Percentiles rank a stretch among this genome's conserved stretches.
These are phyloP conservation scores for Lactuca sativa DNA, from an alignment of 129 eudicot genomes.

Conservation along the genomic window DNA sequence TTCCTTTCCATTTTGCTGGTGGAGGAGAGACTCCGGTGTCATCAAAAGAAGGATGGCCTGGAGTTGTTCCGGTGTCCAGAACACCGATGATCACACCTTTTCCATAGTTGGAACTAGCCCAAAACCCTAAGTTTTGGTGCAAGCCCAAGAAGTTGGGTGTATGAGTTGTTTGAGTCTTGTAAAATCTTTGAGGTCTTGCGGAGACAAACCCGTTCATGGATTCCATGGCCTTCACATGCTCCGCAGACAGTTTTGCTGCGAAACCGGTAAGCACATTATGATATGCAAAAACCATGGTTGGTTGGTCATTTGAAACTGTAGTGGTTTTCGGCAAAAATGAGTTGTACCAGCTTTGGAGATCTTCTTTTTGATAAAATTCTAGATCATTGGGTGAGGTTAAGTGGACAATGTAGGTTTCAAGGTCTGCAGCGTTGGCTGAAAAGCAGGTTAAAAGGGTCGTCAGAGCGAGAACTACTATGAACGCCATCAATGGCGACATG, in stretches of 20 bases:
- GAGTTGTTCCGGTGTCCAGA: constrained; percentile 57
- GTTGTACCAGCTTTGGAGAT: constrained; percentile 34
- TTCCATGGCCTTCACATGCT: constrained; percentile 55
- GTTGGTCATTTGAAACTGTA: not conserved
- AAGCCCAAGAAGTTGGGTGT: constrained; percentile 56
- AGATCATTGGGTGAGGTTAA: constrained; percentile 37
- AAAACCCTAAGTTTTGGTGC: constrained; percentile 51
- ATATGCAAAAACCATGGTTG: constrained; percentile 41
- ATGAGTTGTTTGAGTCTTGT: constrained; percentile 49
- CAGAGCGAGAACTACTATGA: constrained; percentile 19
- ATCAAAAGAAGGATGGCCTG: constrained; percentile 60
- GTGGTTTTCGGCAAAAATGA: constrained; percentile 41
- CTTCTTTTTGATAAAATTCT: not conserved
- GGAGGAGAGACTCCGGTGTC: constrained; percentile 66
- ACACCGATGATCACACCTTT: constrained; percentile 64
- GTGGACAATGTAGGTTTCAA: constrained; percentile 57
- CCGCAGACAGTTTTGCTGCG: constrained; percentile 53
- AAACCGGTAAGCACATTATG: constrained; percentile 56
- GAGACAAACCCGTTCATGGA: constrained; percentile 49
- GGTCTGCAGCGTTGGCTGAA: constrained; percentile 20
- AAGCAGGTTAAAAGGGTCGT: constrained; percentile 14
- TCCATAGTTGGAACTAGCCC: constrained; percentile 51
- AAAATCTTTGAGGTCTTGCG: constrained; percentile 42
- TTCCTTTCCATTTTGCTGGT: constrained; percentile 74
- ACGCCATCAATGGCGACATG: constrained; percentile 23